Conservation (phyloP, 257 asterid species). For the Ophiorrhiza pumila region DNA sequence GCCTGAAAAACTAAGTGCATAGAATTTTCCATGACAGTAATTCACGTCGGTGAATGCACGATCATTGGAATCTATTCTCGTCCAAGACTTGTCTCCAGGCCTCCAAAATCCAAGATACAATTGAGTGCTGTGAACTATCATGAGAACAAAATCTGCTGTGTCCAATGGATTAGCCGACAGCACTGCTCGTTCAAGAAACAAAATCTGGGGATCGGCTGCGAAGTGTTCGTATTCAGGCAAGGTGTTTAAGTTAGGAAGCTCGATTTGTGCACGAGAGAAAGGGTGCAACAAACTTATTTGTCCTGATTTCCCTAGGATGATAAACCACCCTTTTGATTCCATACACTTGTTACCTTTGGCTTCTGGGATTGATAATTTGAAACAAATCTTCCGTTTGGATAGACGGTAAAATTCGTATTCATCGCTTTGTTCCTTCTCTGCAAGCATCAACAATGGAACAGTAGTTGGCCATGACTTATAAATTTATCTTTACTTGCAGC, state of each 20-base stretch:
- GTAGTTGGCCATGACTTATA: not conserved
- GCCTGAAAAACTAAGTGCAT: not conserved
- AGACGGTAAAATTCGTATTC: not conserved
- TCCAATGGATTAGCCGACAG: too few species aligned
- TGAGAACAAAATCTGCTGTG: not conserved
- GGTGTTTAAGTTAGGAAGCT: not conserved
- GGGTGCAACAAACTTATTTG: not conserved
- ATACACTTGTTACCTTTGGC: constrained; percentile 5
- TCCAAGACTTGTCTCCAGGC: too few species aligned
- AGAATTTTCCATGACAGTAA: not conserved
- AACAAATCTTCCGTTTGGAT: not conserved
- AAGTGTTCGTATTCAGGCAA: not conserved
- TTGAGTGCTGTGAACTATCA: not conserved
- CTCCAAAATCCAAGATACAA: not conserved
- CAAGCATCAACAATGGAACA: not conserved
- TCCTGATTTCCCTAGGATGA: not conserved
- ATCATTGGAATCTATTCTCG: not conserved
- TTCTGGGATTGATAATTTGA: not conserved
- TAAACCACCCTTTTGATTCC: not conserved
- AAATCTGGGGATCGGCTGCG: too few species aligned
- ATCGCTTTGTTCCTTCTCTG: not conserved
- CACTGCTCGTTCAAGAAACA: not conserved
- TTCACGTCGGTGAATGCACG: not conserved
- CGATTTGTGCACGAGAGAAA: not conserved
- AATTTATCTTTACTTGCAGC: not conserved